Base-by-base conservation (phyloP, 495 filamentous ascomycete species). In the Daldinia concentrica region DNA sequence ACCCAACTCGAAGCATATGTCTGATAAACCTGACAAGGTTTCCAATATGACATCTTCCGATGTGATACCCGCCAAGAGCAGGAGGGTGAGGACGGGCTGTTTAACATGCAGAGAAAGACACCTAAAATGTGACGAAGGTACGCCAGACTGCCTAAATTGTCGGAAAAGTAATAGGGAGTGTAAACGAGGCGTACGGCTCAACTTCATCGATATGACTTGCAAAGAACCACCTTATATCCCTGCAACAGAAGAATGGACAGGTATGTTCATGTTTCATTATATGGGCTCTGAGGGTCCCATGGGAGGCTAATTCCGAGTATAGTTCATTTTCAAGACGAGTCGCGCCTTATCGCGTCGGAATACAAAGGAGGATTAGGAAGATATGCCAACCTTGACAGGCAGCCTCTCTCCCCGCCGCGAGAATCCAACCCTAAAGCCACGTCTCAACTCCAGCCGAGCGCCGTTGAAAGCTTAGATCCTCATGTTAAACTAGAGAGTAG, bases 201-300 rank as follows among this genome's bases (percentile, higher is more conserved):
- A 98, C 77, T 99, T 97, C 74, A 94, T 97, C 70, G 94, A 98
- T 74, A 92, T 89, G 7, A 88, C 90, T 61, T 89, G 89, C 51
- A 87, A 90, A 73, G 84, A 83, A 12, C 93, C 93, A 34, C 92
- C 92, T 0, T 81, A 86, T 43, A 76, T 90, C 51, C 84, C 86
- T 22, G 88, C 84, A 2, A 86, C 89, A 5, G 78, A 85, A 3
- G 90, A 92, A 14, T 92, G 91, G 86, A 86, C 86, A 74, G 89
- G 94, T 81, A 85, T 68, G 69, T 68, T 58, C n/a, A 36, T 6
- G 8, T 62, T 17, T 29, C 17, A 37, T 43, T 37, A 6, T 6
- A 14, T 15, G 14, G 29, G 17, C 15, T 24, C n/a, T 14, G 14
- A 11, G 17, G 27, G 32, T 43, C 30, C 11, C 37, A 1, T n/a